phyloP scores from a whole-genome alignment of 148 eudicot genomes.

The Agrostemma githago region DNA sequence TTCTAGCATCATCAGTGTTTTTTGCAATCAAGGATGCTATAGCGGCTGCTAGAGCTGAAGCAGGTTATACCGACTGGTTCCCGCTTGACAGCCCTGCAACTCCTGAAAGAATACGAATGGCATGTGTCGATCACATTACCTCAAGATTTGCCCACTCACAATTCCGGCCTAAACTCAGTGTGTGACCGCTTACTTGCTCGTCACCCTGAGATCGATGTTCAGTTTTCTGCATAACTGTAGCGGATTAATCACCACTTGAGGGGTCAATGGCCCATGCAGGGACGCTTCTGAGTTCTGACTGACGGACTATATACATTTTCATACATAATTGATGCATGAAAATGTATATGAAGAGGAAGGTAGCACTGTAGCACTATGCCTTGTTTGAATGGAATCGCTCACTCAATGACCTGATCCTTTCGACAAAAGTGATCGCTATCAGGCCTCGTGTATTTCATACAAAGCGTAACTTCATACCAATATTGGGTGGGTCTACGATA shows the following conservation, averaged over 20 bases:
- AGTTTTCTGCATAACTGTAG: background rate
- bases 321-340: background rate
- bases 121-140: constrained; percentile 67
- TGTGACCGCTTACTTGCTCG: constrained; percentile 26
- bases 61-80: constrained; percentile 66
- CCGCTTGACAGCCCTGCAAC: constrained; percentile 97
- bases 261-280: background rate
- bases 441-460: background rate
- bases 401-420: background rate
- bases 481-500: background rate
- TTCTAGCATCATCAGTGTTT: constrained; percentile 80
- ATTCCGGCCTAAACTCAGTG: constrained; percentile 76
- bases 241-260: background rate
- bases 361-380: too few relatives aligned
- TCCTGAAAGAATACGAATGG: constrained; percentile 94
- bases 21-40: constrained; percentile 96
- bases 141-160: constrained; percentile 38
- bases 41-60: constrained; percentile 71
- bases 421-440: background rate
- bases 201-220: background rate
- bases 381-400: background rate
- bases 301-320: background rate
- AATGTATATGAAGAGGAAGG: background rate
- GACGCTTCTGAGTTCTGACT: background rate
- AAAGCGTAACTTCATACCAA: background rate